A percentile compares a stretch with the other conserved stretches of the same genome.
These are phyloP conservation scores for Aspergillus sp. DNA, from an alignment of 2,329 filamentous ascomycete species.

Conservation along the genomic window DNA sequence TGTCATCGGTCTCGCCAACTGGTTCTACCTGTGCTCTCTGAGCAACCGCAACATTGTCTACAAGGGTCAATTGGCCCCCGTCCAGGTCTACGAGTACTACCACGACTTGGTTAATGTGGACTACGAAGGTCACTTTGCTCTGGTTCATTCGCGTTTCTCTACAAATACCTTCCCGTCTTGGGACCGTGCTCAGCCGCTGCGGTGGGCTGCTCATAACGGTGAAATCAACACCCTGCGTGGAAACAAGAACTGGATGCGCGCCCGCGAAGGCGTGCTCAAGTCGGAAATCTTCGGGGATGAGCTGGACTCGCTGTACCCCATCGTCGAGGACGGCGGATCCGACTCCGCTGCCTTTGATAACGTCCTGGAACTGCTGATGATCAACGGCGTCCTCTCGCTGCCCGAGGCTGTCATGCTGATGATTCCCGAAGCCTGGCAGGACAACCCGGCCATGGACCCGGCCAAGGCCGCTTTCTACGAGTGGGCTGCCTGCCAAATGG, in stretches of 20 bases:
- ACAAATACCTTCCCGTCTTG: constrained; percentile 98
- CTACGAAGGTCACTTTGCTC: constrained; percentile 93
- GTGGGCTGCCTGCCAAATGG: constrained; percentile 98
- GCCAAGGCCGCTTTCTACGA: constrained; percentile 97
- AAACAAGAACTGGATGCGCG: constrained; percentile 99
- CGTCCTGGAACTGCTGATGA: constrained; percentile 86
- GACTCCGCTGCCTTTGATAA: constrained; percentile 98
- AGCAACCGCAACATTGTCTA: constrained; percentile 99
- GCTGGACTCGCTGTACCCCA: constrained; percentile 84
- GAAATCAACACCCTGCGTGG: constrained; percentile 97
- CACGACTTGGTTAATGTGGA: constrained; percentile 95
- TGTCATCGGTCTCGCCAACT: constrained; percentile 92
- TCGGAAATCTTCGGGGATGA: constrained; percentile 91
- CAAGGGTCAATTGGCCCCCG: constrained; percentile 91
- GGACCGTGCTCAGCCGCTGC: constrained; percentile 92
- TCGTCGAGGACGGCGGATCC: constrained; percentile 94
- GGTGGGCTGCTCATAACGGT: constrained; percentile 97
- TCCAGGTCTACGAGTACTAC: constrained; percentile 97
- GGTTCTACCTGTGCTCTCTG: constrained; percentile 97
- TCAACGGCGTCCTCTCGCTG: constrained; percentile 92
- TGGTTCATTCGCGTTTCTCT: constrained; percentile 95
- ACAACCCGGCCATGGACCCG: constrained; percentile 85
- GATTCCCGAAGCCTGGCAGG: constrained; percentile 98
- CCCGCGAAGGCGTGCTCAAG: constrained; percentile 89
- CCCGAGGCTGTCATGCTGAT: constrained; percentile 98